phyloP scores from a whole-genome alignment of 129 eudicot species.

The Flaveria sonorensis region DNA sequence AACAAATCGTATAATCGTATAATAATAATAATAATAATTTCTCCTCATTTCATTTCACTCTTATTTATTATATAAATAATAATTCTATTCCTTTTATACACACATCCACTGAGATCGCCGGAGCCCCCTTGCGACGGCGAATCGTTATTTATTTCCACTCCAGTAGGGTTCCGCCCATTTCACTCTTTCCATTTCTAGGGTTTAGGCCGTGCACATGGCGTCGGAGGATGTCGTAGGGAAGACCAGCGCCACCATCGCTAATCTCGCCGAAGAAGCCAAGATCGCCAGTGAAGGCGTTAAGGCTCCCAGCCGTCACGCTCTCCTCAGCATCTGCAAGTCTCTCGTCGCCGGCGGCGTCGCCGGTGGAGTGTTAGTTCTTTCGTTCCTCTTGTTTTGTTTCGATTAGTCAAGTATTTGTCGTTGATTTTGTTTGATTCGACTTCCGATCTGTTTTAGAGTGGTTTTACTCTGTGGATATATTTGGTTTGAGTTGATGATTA shows the following conservation, averaged over 20 bases:
- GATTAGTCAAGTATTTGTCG: too few species aligned
- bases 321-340: constrained; percentile 80
- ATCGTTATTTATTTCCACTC: constrained; percentile 23
- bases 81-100: too few species aligned
- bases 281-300: constrained; percentile 85
- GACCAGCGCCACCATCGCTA: constrained; percentile 79
- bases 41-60: constrained; percentile 12
- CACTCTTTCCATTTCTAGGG: constrained; percentile 31
- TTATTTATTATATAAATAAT: neutral
- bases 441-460: neutral
- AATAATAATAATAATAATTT: neutral
- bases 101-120: constrained; percentile 46
- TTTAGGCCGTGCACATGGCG: constrained; percentile 62
- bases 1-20: too few species aligned
- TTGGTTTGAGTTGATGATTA: neutral
- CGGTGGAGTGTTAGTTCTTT: constrained; percentile 84
- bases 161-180: constrained; percentile 33
- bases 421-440: neutral
- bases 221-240: constrained; percentile 94
- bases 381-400: neutral
- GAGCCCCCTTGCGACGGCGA: constrained; percentile 32
- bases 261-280: constrained; percentile 96
- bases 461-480: neutral
- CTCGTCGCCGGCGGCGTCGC: constrained; percentile 98
- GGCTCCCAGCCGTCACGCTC: constrained; percentile 62